phyloP scores from a whole-genome alignment of 1,284 basidiomycete genomes.

The Sporisorium iseilematis-ciliati region DNA sequence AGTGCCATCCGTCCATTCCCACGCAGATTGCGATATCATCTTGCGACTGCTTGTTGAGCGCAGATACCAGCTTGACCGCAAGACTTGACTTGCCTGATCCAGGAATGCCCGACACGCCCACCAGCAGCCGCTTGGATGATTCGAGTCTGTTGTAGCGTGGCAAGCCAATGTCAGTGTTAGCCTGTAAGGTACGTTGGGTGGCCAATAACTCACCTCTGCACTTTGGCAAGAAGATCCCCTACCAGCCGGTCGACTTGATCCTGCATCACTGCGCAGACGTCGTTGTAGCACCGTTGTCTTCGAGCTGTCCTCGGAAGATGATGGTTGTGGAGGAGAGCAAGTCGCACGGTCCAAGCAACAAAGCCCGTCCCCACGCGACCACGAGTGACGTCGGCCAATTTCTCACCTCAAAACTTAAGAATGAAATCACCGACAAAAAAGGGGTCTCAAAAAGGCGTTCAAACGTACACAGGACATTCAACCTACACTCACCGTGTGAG shows the following conservation, averaged over 20 bases:
- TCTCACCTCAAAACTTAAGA: not conserved
- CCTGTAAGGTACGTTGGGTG: too few relatives aligned
- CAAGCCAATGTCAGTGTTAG: conserved; percentile 3
- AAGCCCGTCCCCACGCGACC: too few relatives aligned
- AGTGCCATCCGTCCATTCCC: conserved; percentile 87
- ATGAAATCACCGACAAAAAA: conserved; percentile 1
- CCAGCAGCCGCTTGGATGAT: conserved; percentile 75
- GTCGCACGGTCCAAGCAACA: too few relatives aligned
- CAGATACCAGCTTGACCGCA: conserved; percentile 74
- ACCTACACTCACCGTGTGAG: too few relatives aligned
- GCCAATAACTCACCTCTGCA: conserved; percentile 11
- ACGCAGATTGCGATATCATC: conserved; percentile 75
- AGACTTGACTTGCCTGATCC: conserved; percentile 86
- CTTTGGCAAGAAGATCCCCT: conserved; percentile 8
- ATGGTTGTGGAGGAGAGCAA: not conserved
- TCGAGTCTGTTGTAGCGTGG: conserved; percentile 71
- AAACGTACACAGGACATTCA: too few relatives aligned
- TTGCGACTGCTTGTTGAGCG: conserved; percentile 28
- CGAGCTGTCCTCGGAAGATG: not conserved
- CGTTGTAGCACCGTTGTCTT: not conserved
- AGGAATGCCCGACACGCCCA: conserved; percentile 83
- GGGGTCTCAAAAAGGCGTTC: not conserved
- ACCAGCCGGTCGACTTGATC: conserved; percentile 28
- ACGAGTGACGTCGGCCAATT: conserved; percentile 6
- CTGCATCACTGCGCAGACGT: conserved; percentile 18